Evolutionary conservation across 345 rosid genomes (phyloP), one percentile per base, ranked within the genome.

Genomic region (Eucalyptus erythrocorys): DNA sequence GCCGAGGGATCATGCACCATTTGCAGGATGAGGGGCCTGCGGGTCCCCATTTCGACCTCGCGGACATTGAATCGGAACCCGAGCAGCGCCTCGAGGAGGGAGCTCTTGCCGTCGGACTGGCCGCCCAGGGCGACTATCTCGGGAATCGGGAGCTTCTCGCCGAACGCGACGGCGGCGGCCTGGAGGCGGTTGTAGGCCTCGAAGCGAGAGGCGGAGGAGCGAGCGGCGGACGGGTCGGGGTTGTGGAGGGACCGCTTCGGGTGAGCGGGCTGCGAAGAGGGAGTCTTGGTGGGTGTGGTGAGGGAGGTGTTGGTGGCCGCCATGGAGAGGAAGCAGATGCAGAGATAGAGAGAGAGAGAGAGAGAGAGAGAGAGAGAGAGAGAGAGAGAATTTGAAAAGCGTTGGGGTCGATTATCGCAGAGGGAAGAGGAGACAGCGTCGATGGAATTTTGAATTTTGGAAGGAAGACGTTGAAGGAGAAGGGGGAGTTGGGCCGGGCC

Each of bases 41-140:
- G 98, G 42, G 99, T 98, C 9, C 99, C 99, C 99, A 98, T 98
- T 89, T 98, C 99, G 21, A 98, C 99, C 86, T 98, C 99, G 12
- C 99, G 96, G 47, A 98, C 97, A 90, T 98, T 98, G 88, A 98
- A 98, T 30, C 99, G 97, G 86, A 98, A 98, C 13, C 99, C 99
- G 34, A 98, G 92, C 21, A 98, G 95, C 5, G 99, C 99, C 90
- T 97, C 99, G 11, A 98, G 96, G 15, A 98, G 98, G 68, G 99
- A 96, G 89, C 99, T 98, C 91, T 98, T 98, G 0, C 99, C 99
- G 22, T 97, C 99, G 2, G 99, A 98, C 89, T 98, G 99, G 7
- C 99, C 99, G 14, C 99, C 99, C 17, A 98, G 90, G 79, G 98
- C 99, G 5, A 98, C 99, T 27, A 98, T 98, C 92, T 98, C 99